Evolutionary conservation across 192 early-diverging fungal genomes (phyloP).

Genomic region (Coemansia sp.): DNA sequence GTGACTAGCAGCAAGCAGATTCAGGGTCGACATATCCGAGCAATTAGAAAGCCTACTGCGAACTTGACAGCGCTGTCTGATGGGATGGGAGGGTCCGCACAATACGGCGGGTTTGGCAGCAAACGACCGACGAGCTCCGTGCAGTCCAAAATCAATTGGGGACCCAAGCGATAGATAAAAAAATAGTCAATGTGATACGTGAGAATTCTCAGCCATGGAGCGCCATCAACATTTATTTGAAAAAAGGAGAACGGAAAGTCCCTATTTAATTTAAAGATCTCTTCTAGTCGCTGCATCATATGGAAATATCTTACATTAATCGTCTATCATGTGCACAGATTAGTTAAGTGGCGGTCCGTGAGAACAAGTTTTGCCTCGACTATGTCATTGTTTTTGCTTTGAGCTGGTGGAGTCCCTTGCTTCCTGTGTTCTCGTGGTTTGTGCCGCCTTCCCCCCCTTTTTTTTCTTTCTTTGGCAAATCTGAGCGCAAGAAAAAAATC

Average conservation of each 20-base stretch:
- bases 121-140: slow-evolving; percentile 15
- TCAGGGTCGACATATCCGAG: not conserved
- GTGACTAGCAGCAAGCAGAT: not conserved
- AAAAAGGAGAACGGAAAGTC: not conserved
- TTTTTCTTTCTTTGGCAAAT: not conserved
- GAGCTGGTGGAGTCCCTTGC: not conserved
- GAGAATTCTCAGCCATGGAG: not conserved
- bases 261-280: not conserved
- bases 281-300: not conserved
- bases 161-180: slow-evolving; percentile 15
- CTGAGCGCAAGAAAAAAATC: not conserved
- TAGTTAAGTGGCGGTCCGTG: not conserved
- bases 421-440: not conserved
- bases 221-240: not conserved
- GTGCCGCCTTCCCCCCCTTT: not conserved
- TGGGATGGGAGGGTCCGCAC: slow-evolving; percentile 28
- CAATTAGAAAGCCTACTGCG: not conserved
- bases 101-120: slow-evolving; percentile 2
- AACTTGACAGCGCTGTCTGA: not conserved
- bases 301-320: not conserved
- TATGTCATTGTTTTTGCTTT: not conserved
- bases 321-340: no score
- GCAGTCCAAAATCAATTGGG: slow-evolving; percentile 45
- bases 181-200: not conserved
- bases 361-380: not conserved